Percentiles rank a stretch among this genome's conserved stretches.
These are phyloP conservation scores for Euphorbia lathyris DNA, from an alignment of 345 rosid genomes.

Conservation along the genomic window DNA sequence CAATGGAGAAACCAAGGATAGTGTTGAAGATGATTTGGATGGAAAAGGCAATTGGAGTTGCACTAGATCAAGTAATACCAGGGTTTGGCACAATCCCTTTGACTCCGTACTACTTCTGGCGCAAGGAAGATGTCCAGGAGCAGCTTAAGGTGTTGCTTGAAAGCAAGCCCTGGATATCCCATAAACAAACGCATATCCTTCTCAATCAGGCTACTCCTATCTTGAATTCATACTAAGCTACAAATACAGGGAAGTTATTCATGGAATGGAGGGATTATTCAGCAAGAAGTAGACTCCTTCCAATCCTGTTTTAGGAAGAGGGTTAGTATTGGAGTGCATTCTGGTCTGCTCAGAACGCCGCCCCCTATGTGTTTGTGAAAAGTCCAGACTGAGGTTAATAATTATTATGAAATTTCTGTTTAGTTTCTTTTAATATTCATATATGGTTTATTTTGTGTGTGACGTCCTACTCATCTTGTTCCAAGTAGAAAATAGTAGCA, in stretches of 20 bases:
- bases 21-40: conserved; percentile 87
- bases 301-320: no score
- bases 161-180: conserved; percentile 84
- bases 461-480: no score
- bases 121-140: conserved; percentile 84
- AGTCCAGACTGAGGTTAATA: no score
- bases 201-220: conserved; percentile 87
- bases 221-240: conserved; percentile 31
- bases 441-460: no score
- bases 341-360: no score
- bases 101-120: conserved; percentile 89
- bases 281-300: not conserved
- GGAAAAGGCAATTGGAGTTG: conserved; percentile 80
- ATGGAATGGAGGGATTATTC: no score
- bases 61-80: conserved; percentile 65
- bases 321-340: no score
- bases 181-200: conserved; percentile 58
- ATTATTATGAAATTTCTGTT: no score
- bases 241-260: not conserved
- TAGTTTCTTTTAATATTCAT: no score
- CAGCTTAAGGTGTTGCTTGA: conserved; percentile 71
- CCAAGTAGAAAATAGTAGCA: no score
- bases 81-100: conserved; percentile 74
- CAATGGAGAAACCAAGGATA: conserved; percentile 66
- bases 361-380: no score